Percentiles rank a stretch among this genome's conserved stretches.
Evolutionary conservation across 495 filamentous ascomycete species (phyloP).

Genomic region (Penicillium paxilli): DNA sequence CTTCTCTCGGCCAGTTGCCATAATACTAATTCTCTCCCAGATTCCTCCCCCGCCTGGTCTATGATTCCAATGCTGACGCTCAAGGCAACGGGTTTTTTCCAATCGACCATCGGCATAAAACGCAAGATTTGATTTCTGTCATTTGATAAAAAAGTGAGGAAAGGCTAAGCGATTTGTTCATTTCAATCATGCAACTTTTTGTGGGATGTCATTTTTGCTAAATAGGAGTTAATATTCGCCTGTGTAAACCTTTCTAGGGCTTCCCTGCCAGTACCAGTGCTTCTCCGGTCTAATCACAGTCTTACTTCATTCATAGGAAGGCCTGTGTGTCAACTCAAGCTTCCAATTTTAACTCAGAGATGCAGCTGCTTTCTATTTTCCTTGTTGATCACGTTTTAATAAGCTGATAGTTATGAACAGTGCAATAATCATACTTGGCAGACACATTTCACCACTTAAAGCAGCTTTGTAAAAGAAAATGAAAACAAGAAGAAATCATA

Average conservation of each 20-base stretch:
- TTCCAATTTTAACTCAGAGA: not conserved
- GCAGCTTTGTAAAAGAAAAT: not conserved
- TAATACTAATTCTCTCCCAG: constrained; percentile 16
- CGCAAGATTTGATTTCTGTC: not conserved
- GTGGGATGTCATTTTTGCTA: constrained; percentile 10
- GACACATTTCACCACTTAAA: not conserved
- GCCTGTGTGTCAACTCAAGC: not conserved
- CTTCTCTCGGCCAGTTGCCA: not conserved
- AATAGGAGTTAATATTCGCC: constrained; percentile 8
- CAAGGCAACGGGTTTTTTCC: not conserved
- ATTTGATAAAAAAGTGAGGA: constrained; percentile 2
- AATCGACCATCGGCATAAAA: not conserved
- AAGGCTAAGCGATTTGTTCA: constrained; percentile 5
- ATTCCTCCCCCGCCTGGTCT: constrained; percentile 55
- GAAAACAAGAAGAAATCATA: not conserved
- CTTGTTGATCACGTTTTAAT: not conserved
- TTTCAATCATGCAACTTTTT: constrained; percentile 10
- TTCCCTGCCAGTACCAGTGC: no score
- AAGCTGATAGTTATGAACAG: not conserved
- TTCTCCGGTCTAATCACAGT: not conserved
- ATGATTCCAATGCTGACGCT: constrained; percentile 19
- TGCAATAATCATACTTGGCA: not conserved
- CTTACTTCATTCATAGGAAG: not conserved
- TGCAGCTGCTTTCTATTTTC: not conserved
- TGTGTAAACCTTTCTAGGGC: constrained; percentile 2